A percentile compares a stretch with the other conserved stretches of the same genome.
Conservation (phyloP, 768 basidiomycete species). For the Lentinula aciculospora region DNA sequence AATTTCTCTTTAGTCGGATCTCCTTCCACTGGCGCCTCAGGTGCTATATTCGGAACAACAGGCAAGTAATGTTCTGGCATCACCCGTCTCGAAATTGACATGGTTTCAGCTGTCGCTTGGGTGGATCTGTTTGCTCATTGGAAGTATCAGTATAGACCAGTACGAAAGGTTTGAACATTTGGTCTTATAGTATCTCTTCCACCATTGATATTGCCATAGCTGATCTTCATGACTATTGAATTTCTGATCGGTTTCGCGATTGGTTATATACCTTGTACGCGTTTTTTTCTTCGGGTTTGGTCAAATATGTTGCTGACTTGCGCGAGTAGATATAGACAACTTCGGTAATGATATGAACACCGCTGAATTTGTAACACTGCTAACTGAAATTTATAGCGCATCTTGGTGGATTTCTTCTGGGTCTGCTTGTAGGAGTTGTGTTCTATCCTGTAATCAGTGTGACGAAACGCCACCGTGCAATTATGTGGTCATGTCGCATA, state of each 20-base stretch:
- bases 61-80: constrained; percentile 34
- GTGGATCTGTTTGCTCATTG: constrained; percentile 91
- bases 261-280: constrained; percentile 77
- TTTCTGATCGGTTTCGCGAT: constrained; percentile 82
- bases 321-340: constrained; percentile 73
- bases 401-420: constrained; percentile 80
- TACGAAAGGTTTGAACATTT: constrained; percentile 49
- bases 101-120: constrained; percentile 55
- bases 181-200: background rate
- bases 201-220: constrained; percentile 34
- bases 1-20: constrained; percentile 88
- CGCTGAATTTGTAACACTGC: background rate
- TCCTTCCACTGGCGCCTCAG: constrained; percentile 89
- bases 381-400: constrained; percentile 36
- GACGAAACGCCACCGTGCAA: constrained; percentile 63
- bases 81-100: background rate
- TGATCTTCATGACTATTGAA: constrained; percentile 81
- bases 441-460: constrained; percentile 88
- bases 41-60: constrained; percentile 89
- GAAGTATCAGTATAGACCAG: constrained; percentile 81
- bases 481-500: constrained; percentile 71
- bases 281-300: background rate
- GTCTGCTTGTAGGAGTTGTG: constrained; percentile 73
- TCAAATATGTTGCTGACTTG: background rate
- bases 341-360: constrained; percentile 47